Evolutionary conservation across 2,329 filamentous ascomycete species (phyloP).

Genomic region (Colletotrichum orbiculare): DNA sequence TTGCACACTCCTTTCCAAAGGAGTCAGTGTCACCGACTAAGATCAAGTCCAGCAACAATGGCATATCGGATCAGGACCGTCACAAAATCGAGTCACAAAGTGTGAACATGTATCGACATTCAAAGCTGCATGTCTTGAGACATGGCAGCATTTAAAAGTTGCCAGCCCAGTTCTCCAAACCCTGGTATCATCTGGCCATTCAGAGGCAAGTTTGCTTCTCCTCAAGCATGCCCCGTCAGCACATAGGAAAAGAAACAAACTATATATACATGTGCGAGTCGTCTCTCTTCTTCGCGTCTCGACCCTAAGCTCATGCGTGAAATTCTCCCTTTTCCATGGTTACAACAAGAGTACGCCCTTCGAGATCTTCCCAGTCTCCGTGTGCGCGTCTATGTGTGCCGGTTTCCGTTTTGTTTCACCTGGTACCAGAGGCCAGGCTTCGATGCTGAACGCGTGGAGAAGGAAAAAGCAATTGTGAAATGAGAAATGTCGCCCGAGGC

Average conservation of each 20-base stretch:
- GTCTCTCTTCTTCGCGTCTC: slow-evolving; percentile 36
- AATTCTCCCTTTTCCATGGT: slow-evolving; percentile 28
- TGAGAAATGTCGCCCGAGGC: slow-evolving; percentile 22
- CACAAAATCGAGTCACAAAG: neutral
- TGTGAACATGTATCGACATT: slow-evolving; percentile 32
- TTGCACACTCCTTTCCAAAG: neutral
- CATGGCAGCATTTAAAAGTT: slow-evolving; percentile 13
- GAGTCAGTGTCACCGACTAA: neutral
- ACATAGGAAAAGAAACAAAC: slow-evolving; percentile 36
- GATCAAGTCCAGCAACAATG: neutral
- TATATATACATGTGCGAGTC: slow-evolving; percentile 38
- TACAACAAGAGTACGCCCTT: slow-evolving; percentile 18
- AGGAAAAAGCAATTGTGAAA: slow-evolving; percentile 14
- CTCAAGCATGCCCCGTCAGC: slow-evolving; percentile 31
- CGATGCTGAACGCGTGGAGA: slow-evolving; percentile 32
- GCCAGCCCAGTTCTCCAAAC: slow-evolving; percentile 21
- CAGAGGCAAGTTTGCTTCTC: slow-evolving; percentile 19
- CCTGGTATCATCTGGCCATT: slow-evolving; percentile 38
- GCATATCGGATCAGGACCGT: neutral
- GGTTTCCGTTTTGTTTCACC: slow-evolving; percentile 33
- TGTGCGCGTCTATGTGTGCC: slow-evolving; percentile 31
- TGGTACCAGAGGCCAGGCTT: slow-evolving; percentile 23
- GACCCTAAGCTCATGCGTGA: slow-evolving; percentile 35
- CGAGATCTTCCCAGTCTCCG: slow-evolving; percentile 33
- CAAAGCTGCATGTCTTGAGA: slow-evolving; percentile 23